These are phyloP conservation scores for Kalaharituber pfeilii DNA, from an alignment of 2,329 filamentous ascomycete species.

Conservation along the genomic window DNA sequence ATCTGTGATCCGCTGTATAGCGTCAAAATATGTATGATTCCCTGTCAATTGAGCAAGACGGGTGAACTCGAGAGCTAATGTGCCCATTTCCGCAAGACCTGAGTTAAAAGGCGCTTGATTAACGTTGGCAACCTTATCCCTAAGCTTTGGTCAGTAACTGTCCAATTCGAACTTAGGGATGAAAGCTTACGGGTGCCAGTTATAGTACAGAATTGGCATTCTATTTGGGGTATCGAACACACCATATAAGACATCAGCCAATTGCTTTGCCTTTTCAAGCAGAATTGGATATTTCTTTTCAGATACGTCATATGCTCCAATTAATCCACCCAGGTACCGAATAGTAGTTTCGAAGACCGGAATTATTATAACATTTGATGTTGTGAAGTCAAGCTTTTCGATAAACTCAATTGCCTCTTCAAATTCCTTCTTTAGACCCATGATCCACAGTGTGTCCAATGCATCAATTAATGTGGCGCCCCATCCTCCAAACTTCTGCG, in stretches of 20 bases:
- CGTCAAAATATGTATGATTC: slow-evolving; percentile 73
- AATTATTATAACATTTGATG: slow-evolving; percentile 47
- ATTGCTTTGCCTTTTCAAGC: slow-evolving; percentile 59
- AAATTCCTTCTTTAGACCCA: slow-evolving; percentile 62
- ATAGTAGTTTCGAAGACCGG: slow-evolving; percentile 91
- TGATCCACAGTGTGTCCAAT: slow-evolving; percentile 74
- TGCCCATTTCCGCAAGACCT: slow-evolving; percentile 50
- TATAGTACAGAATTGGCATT: slow-evolving; percentile 71
- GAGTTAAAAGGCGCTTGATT: background rate
- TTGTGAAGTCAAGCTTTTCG: slow-evolving; percentile 66
- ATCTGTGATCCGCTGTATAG: slow-evolving; percentile 68
- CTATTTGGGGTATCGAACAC: slow-evolving; percentile 85
- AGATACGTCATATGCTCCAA: slow-evolving; percentile 76
- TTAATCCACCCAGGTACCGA: slow-evolving; percentile 69
- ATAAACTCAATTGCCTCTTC: slow-evolving; percentile 56
- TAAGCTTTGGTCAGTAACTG: slow-evolving; percentile 6
- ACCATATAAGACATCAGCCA: slow-evolving; percentile 64
- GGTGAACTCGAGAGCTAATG: slow-evolving; percentile 75
- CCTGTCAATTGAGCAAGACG: slow-evolving; percentile 71
- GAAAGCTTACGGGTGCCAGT: slow-evolving; percentile 46
- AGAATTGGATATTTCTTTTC: slow-evolving; percentile 50
- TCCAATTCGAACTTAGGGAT: slow-evolving; percentile 6
- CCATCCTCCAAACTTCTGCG: slow-evolving; percentile 83
- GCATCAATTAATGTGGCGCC: slow-evolving; percentile 71
- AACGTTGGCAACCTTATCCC: background rate